Evolutionary conservation across 768 basidiomycete genomes (phyloP).

Genomic region (Postia placenta): DNA sequence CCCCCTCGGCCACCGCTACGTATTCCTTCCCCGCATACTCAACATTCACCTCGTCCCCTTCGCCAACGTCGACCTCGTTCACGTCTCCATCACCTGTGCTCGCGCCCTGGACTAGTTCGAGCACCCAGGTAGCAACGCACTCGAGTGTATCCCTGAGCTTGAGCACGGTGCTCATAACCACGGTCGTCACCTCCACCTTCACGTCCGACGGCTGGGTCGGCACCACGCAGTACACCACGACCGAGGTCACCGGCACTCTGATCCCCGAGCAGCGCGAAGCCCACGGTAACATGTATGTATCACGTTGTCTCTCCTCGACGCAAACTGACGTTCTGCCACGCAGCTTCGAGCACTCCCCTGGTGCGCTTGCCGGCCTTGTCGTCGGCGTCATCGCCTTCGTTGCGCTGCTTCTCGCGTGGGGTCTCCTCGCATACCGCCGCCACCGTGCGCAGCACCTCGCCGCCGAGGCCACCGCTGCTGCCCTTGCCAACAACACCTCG

Average conservation of each 20-base stretch:
- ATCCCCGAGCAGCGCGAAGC: conserved; percentile 10
- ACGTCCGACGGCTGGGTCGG: conserved; percentile 7
- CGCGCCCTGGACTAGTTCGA: not conserved
- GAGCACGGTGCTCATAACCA: conserved; percentile 9
- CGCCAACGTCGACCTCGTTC: not conserved
- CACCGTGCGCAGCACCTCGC: conserved; percentile 14
- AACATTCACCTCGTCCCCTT: not conserved
- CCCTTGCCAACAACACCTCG: conserved; percentile 2
- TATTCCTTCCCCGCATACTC: not conserved
- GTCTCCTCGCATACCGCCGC: conserved; percentile 15
- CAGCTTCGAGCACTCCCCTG: conserved; percentile 19
- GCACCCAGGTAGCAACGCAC: too few relatives aligned
- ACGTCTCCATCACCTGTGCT: not conserved
- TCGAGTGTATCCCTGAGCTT: too few relatives aligned
- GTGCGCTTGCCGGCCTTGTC: conserved; percentile 19
- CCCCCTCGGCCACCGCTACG: not conserved
- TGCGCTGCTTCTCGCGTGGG: conserved; percentile 13
- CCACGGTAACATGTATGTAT: conserved; percentile 12
- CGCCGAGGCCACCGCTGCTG: conserved; percentile 14
- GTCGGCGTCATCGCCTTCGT: conserved; percentile 17
- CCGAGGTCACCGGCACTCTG: conserved; percentile 18
- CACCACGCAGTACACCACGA: conserved; percentile 12
- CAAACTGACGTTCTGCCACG: not conserved
- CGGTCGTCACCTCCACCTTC: conserved; percentile 12
- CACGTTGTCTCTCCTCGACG: not conserved